Base-by-base conservation (phyloP, 2,329 filamentous ascomycete species). In the Dendryphion nanum region DNA sequence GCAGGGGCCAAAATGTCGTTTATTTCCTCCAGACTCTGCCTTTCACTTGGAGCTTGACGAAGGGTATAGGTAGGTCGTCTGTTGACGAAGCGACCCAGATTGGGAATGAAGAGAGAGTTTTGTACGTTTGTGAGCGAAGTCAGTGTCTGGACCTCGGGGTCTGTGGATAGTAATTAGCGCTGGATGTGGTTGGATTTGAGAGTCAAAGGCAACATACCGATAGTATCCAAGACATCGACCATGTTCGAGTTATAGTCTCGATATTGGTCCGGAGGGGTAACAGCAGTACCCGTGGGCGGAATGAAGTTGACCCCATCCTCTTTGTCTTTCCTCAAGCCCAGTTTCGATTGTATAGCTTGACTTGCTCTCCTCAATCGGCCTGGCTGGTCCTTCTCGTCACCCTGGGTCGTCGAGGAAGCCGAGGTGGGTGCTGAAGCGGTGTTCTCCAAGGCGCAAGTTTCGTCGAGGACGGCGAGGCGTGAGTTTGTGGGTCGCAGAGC, bases 81-180 rank as follows among this genome's bases (percentile, higher is more conserved):
- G 55, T 94, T 93, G 34, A 94, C 52, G 51, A 81, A 81, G 36
- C 74, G 69, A 28, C 88, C 88, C n/a, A 94, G 72, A 48, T 89
- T 83, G 0, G 89, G 89, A 2, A 94, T 72, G 64, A 94, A 94
- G 7, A 95, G 78, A 0, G 88, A 93, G 61, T 95, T 95, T 56
- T 94, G 88, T 15, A 95, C 83, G 55, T 95, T 95, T 30, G 86
- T 94, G 7, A 94, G 76, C 12, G 87, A 91, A 0, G 86, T 88
- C 3, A 95, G 70, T 0, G 88, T 88, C 23, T 86, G 81, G 3
- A 95, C 82, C 67, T 94, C 86, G 29, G 88, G 87, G 53, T 94
- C 88, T 89, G 47, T 18, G 24, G 17, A 3, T 12, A 19, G 18
- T 21, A 15, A 26, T 42, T 36, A 35, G 35, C 23, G 18, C 26